These are phyloP conservation scores for Seiridium cupressi DNA, from an alignment of 2,329 filamentous ascomycete species.

Conservation along the genomic window DNA sequence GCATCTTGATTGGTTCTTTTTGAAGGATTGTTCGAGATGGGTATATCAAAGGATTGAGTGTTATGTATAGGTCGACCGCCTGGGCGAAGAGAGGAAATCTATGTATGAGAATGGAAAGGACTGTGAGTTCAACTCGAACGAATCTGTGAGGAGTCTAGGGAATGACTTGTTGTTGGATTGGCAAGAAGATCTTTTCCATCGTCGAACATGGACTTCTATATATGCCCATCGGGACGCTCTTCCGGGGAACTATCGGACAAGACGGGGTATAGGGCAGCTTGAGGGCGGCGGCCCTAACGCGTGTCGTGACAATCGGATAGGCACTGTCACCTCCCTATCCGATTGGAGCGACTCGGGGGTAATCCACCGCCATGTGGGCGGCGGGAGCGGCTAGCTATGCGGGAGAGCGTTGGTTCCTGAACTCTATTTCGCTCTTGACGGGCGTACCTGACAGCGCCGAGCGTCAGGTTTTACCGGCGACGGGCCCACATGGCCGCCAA, in stretches of 20 bases:
- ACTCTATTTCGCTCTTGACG: background rate
- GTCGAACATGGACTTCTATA: background rate
- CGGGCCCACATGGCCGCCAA: background rate
- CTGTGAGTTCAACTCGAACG: background rate
- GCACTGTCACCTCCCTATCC: background rate
- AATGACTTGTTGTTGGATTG: background rate
- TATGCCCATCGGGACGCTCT: background rate
- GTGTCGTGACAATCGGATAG: background rate
- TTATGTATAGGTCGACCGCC: background rate
- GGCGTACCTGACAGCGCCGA: background rate
- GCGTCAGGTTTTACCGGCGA: background rate
- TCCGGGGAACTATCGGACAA: background rate
- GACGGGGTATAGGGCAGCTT: background rate
- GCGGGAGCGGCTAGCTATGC: background rate
- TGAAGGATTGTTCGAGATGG: background rate
- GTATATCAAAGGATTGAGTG: background rate
- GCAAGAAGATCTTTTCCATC: background rate
- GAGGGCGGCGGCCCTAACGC: background rate
- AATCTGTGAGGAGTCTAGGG: background rate
- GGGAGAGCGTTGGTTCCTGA: background rate
- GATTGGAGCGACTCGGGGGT: conserved; percentile 2
- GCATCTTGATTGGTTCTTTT: conserved; percentile 11
- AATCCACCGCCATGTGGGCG: background rate
- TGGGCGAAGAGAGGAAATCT: background rate
- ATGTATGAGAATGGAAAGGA: background rate